Conservation (phyloP, 257 asterid genomes). For the Cruciata laevipes region DNA sequence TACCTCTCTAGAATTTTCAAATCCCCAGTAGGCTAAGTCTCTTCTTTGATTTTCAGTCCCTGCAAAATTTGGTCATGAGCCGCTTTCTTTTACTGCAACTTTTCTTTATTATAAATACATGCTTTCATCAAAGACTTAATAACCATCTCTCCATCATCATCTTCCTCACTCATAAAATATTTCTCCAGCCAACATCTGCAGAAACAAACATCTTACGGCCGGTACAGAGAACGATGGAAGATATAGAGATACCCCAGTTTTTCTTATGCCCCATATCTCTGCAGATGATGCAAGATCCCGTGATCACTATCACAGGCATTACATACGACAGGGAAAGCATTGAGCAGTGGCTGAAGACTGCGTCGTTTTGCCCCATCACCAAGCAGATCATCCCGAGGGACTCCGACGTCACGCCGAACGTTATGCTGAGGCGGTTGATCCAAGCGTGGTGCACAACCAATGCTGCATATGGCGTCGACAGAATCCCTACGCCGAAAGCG, state of each 20-base stretch:
- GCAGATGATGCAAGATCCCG: constrained; percentile 90
- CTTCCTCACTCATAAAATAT: not conserved
- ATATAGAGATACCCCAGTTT: constrained; percentile 66
- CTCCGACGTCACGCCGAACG: constrained; percentile 73
- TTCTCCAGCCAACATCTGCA: not conserved
- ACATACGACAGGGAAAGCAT: constrained; percentile 84
- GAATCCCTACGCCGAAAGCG: constrained; percentile 70
- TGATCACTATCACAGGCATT: constrained; percentile 74
- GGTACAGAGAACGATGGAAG: constrained; percentile 28
- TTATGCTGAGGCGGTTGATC: constrained; percentile 72
- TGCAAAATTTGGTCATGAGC: constrained; percentile 16
- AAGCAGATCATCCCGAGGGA: constrained; percentile 49
- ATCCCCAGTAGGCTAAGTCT: not conserved
- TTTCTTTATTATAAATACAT: not conserved
- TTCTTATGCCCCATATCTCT: constrained; percentile 88
- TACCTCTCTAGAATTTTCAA: constrained; percentile 13
- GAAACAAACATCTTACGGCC: too few species aligned
- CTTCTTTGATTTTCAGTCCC: constrained; percentile 23
- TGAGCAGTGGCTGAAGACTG: constrained; percentile 48
- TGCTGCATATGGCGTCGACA: constrained; percentile 51
- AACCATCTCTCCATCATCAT: constrained; percentile 12
- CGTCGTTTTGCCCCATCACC: constrained; percentile 63
- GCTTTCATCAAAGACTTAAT: not conserved
- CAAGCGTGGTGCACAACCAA: constrained; percentile 79
- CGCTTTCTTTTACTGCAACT: constrained; percentile 33